phyloP scores from a whole-genome alignment of 805 yeast genomes.

The Lachancea dasiensis region DNA sequence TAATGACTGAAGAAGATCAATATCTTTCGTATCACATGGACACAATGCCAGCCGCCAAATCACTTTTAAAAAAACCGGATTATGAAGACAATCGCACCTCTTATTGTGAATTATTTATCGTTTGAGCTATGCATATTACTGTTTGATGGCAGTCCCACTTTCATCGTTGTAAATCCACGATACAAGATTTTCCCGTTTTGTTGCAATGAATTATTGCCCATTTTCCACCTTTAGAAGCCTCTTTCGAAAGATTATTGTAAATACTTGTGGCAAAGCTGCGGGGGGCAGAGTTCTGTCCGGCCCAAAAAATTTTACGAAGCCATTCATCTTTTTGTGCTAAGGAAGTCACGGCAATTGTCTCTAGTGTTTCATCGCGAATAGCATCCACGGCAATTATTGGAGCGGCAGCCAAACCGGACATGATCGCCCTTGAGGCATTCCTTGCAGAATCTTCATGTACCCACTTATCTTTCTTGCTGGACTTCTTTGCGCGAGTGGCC shows the following conservation, averaged over 20 bases:
- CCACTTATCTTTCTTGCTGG: slow-evolving; percentile 72
- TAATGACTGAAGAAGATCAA: too few species aligned
- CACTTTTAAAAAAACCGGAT: too few species aligned
- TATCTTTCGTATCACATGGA: too few species aligned
- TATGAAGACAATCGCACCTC: background rate
- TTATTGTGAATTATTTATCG: too few species aligned
- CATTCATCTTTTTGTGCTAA: slow-evolving; percentile 71
- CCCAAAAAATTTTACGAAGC: slow-evolving; percentile 68
- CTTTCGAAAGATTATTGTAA: slow-evolving; percentile 66
- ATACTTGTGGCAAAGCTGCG: slow-evolving; percentile 73
- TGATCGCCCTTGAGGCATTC: slow-evolving; percentile 48
- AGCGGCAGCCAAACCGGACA: slow-evolving; percentile 52
- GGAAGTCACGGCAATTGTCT: slow-evolving; percentile 74
- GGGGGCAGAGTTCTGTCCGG: slow-evolving; percentile 72
- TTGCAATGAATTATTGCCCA: slow-evolving; percentile 76
- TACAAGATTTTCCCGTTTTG: slow-evolving; percentile 65
- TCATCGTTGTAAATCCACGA: slow-evolving; percentile 59
- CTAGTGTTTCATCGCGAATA: slow-evolving; percentile 72
- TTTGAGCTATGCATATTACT: too few species aligned
- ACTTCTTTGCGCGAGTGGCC: slow-evolving; percentile 72
- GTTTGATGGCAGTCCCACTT: too few species aligned
- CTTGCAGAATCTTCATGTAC: slow-evolving; percentile 67
- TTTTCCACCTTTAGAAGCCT: slow-evolving; percentile 60
- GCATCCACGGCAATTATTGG: slow-evolving; percentile 78
- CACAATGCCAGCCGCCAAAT: background rate